These are phyloP conservation scores for Paraphaeosphaeria sporulosa DNA, from an alignment of 2,329 filamentous ascomycete genomes.

Conservation along the genomic window DNA sequence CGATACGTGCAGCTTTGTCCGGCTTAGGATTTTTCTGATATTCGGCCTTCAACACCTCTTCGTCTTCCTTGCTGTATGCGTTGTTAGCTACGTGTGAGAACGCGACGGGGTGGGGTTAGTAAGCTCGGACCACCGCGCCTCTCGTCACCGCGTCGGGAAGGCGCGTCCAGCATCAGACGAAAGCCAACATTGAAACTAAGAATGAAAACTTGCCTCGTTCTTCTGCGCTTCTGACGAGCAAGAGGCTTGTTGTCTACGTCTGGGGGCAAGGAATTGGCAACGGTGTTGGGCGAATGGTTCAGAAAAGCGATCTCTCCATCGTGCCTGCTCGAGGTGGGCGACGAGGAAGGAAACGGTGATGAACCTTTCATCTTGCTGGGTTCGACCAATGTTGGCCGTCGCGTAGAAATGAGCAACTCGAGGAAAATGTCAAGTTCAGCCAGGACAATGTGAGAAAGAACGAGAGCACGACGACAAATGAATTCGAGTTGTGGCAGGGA, in stretches of 20 bases:
- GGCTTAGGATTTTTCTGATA: slow-evolving; percentile 88
- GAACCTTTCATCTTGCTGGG: slow-evolving; percentile 13
- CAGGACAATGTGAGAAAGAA: slow-evolving; percentile 3
- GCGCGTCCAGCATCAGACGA: slow-evolving; percentile 17
- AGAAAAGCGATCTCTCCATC: slow-evolving; percentile 60
- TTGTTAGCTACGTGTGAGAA: slow-evolving; percentile 29
- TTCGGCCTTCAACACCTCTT: slow-evolving; percentile 84
- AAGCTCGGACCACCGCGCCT: slow-evolving; percentile 35
- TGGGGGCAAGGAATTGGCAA: slow-evolving; percentile 64
- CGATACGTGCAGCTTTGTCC: slow-evolving; percentile 84
- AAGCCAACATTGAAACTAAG: slow-evolving; percentile 21
- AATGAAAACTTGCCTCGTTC: slow-evolving; percentile 63
- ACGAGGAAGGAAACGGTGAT: slow-evolving; percentile 26
- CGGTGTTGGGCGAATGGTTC: slow-evolving; percentile 65
- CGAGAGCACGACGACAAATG: background rate
- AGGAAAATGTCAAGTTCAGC: background rate
- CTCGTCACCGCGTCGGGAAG: slow-evolving; percentile 41
- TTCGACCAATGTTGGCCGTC: background rate
- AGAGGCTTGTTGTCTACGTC: slow-evolving; percentile 67
- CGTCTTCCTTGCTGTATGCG: slow-evolving; percentile 69
- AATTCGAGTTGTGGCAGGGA: slow-evolving; percentile 5
- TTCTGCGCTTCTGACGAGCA: slow-evolving; percentile 66
- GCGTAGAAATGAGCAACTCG: background rate
- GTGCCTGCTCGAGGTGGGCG: slow-evolving; percentile 28
- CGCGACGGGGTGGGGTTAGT: slow-evolving; percentile 7